Conservation (phyloP, 2,329 filamentous ascomycete species). For the Penicillium expansum region DNA sequence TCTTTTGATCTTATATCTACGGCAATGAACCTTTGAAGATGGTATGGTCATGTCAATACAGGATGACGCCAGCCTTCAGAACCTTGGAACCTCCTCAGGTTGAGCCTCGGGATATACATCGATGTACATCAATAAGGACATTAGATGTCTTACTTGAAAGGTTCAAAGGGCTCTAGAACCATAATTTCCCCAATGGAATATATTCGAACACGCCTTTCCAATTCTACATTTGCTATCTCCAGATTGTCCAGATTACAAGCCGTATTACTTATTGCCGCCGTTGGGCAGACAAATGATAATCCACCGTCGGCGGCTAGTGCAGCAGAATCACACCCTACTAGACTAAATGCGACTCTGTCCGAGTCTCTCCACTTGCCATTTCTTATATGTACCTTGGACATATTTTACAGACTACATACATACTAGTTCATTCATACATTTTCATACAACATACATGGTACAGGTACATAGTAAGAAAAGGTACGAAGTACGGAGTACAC, state of each 20-base stretch:
- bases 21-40: background rate
- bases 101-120: background rate
- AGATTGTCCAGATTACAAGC: background rate
- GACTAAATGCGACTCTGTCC: conserved; percentile 4
- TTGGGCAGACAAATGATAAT: conserved; percentile 12
- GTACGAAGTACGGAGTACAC: background rate
- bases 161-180: background rate
- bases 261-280: background rate
- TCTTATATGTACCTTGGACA: background rate
- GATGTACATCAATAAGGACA: background rate
- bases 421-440: background rate
- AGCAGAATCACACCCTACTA: conserved; percentile 2
- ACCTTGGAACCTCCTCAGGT: background rate
- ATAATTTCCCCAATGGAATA: background rate
- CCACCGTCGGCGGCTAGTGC: background rate
- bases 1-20: background rate
- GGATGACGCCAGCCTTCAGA: background rate
- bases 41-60: conserved; percentile 1
- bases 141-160: background rate
- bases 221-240: background rate
- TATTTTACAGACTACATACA: background rate
- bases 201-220: background rate
- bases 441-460: background rate
- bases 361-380: background rate
- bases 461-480: too few species aligned